These are phyloP conservation scores for Stephania cephalantha DNA, from an alignment of 164 flowering plant species.

Conservation along the genomic window DNA sequence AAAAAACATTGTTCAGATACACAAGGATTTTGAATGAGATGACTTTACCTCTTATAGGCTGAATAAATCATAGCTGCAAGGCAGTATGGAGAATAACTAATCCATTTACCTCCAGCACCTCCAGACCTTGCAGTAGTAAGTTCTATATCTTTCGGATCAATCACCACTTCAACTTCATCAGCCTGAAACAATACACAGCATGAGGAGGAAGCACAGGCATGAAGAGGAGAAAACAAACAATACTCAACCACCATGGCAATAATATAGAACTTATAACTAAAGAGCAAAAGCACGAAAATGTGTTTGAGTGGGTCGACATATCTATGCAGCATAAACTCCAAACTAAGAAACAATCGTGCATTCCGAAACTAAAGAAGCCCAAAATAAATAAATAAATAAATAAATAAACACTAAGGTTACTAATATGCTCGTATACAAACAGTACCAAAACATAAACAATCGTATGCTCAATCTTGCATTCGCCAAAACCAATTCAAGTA, in stretches of 20 bases:
- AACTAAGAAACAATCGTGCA: too few relatives aligned
- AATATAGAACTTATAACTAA: background rate
- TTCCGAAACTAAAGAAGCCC: too few relatives aligned
- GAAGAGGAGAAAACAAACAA: background rate
- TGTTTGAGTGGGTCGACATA: background rate
- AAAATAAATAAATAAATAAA: too few relatives aligned
- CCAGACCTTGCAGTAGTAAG: slow-evolving; percentile 96
- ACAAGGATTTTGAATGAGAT: too few relatives aligned
- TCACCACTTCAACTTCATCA: slow-evolving; percentile 92
- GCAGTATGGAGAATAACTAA: background rate
- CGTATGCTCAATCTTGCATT: too few relatives aligned
- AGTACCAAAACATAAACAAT: too few relatives aligned
- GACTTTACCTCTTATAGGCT: background rate
- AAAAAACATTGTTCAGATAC: slow-evolving; percentile 37
- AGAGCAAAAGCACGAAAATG: background rate
- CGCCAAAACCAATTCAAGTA: too few relatives aligned
- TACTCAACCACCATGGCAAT: background rate
- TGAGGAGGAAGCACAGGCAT: background rate
- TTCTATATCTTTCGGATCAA: slow-evolving; percentile 95
- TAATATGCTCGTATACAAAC: too few relatives aligned
- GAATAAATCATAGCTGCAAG: background rate
- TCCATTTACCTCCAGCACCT: slow-evolving; percentile 87
- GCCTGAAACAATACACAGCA: slow-evolving; percentile 35
- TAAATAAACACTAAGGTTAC: too few relatives aligned
- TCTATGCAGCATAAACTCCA: background rate